A percentile compares a stretch with the other conserved stretches of the same genome.
These are phyloP conservation scores for Lanmaoa pseudosensibilis DNA, from an alignment of 768 basidiomycete species.

Conservation along the genomic window DNA sequence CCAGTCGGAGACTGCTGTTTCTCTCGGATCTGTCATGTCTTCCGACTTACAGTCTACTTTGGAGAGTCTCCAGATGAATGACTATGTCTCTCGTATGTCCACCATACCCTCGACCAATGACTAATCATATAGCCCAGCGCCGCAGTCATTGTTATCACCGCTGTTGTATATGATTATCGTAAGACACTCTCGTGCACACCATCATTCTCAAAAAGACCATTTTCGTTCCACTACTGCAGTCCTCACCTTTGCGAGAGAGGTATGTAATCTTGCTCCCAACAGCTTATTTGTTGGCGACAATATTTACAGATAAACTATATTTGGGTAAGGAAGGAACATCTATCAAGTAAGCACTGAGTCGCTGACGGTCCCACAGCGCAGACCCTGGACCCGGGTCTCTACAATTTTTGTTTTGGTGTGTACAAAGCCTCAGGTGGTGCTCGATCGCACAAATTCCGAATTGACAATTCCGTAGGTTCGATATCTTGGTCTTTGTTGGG, in stretches of 20 bases:
- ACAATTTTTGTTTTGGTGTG: slow-evolving; percentile 8
- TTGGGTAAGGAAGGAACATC: slow-evolving; percentile 5
- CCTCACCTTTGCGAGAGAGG: background rate
- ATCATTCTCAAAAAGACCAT: background rate
- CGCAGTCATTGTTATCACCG: background rate
- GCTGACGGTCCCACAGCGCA: background rate
- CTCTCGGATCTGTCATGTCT: background rate
- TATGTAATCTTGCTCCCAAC: background rate
- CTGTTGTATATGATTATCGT: slow-evolving; percentile 11
- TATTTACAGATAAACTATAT: slow-evolving; percentile 8
- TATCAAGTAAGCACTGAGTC: too few species aligned
- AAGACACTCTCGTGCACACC: background rate
- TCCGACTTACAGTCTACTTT: background rate
- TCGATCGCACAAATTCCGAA: too few species aligned
- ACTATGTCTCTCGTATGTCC: background rate
- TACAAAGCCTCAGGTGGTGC: background rate
- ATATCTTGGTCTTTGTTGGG: slow-evolving; percentile 6
- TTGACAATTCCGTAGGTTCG: background rate
- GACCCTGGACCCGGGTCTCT: slow-evolving; percentile 13
- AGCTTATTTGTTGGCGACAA: background rate
- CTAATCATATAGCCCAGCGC: background rate
- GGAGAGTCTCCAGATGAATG: background rate
- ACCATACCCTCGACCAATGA: background rate
- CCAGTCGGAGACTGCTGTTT: too few species aligned
- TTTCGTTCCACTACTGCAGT: background rate